These are phyloP conservation scores for Basidiobolus meristosporus DNA, from an alignment of 371 early-diverging fungal genomes.

Conservation along the genomic window DNA sequence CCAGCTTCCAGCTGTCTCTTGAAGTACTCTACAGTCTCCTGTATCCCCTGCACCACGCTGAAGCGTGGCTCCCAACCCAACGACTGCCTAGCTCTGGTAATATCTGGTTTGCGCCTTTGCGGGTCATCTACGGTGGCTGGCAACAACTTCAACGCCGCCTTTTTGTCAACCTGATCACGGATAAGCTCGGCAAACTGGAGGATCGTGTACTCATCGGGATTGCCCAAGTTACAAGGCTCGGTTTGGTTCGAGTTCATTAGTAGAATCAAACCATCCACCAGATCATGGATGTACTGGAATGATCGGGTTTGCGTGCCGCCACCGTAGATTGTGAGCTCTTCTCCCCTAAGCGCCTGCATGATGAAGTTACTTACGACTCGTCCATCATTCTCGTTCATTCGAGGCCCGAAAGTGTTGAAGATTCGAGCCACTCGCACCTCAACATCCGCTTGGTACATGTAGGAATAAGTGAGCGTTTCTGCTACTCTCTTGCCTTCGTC, in stretches of 20 bases:
- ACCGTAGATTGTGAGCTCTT: slow-evolving; percentile 66
- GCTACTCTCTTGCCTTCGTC: slow-evolving; percentile 83
- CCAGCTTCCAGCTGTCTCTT: no score
- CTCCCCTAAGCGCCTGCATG: slow-evolving; percentile 61
- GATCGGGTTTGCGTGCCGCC: slow-evolving; percentile 69
- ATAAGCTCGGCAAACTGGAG: slow-evolving; percentile 62
- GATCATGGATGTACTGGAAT: slow-evolving; percentile 77
- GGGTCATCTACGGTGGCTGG: slow-evolving; percentile 66
- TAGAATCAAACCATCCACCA: slow-evolving; percentile 65
- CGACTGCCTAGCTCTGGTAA: slow-evolving; percentile 36
- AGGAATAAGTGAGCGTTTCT: slow-evolving; percentile 70
- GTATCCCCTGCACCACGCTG: slow-evolving; percentile 53
- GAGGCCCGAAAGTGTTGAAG: slow-evolving; percentile 68
- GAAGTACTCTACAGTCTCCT: slow-evolving; percentile 77
- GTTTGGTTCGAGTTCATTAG: slow-evolving; percentile 53
- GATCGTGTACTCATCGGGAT: slow-evolving; percentile 77
- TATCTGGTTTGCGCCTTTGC: slow-evolving; percentile 61
- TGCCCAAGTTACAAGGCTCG: slow-evolving; percentile 71
- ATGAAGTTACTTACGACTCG: slow-evolving; percentile 83
- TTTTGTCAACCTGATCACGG: slow-evolving; percentile 32
- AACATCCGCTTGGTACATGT: slow-evolving; percentile 56
- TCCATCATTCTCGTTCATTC: slow-evolving; percentile 78
- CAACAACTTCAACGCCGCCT: slow-evolving; percentile 38
- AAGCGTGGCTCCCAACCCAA: slow-evolving; percentile 64
- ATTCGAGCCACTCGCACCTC: slow-evolving; percentile 74